phyloP scores from a whole-genome alignment of 1,284 basidiomycete genomes.

The Exobasidium cylindrosporum region DNA sequence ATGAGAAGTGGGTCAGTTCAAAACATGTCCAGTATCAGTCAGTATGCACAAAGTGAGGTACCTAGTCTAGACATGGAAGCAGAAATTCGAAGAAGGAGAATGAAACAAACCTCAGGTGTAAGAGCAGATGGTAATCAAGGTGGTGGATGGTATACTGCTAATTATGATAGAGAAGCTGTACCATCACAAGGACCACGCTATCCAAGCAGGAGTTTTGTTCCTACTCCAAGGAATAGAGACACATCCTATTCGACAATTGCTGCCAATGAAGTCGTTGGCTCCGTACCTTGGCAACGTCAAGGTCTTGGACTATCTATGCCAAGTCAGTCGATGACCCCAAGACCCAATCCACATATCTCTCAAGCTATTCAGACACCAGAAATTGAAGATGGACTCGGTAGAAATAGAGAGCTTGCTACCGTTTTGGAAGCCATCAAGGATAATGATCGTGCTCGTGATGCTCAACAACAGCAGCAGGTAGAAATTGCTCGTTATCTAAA shows the following conservation, averaged over 20 bases:
- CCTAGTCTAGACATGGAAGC: constrained; percentile 45
- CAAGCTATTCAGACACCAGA: constrained; percentile 7
- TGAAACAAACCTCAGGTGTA: background rate
- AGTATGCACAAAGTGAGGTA: constrained; percentile 13
- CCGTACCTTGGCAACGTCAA: too few relatives aligned
- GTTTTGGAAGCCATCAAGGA: constrained; percentile 37
- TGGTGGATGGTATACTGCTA: constrained; percentile 42
- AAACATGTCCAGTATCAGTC: constrained; percentile 14
- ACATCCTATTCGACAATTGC: too few relatives aligned
- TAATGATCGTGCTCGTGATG: constrained; percentile 35
- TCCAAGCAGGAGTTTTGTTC: background rate
- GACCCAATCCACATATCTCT: constrained; percentile 1
- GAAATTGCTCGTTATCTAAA: constrained; percentile 48
- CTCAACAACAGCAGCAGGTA: constrained; percentile 37
- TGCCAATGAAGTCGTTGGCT: too few relatives aligned
- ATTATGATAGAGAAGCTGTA: too few relatives aligned
- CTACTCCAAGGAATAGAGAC: background rate
- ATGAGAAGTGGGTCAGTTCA: background rate
- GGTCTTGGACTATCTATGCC: background rate
- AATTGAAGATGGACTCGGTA: constrained; percentile 1
- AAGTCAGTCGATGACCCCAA: too few relatives aligned
- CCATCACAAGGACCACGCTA: too few relatives aligned
- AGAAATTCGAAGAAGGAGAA: constrained; percentile 30
- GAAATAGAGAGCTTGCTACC: constrained; percentile 25
- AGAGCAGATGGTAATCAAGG: background rate